Evolutionary conservation across 177 flowering plant genomes (phyloP).

Genomic region (Vitis hybrid): DNA sequence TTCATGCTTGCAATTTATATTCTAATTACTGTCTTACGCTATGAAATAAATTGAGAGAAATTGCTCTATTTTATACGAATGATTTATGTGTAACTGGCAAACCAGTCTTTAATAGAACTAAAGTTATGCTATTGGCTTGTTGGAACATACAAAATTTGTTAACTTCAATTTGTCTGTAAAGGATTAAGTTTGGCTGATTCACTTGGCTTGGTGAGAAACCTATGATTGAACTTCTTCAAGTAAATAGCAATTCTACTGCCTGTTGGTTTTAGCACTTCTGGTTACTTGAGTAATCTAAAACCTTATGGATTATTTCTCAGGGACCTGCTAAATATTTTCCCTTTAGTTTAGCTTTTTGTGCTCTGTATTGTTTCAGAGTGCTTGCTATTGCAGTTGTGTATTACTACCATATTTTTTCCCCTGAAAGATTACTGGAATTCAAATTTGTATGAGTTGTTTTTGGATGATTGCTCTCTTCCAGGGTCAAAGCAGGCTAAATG

Average conservation of each 20-base stretch:
- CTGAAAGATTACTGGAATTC: neutral
- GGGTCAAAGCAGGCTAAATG: conserved; percentile 58
- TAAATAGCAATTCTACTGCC: neutral
- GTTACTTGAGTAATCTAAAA: neutral
- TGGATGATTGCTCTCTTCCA: conserved; percentile 21
- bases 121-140: neutral
- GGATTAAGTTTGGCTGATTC: neutral
- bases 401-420: neutral
- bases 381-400: neutral
- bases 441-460: neutral
- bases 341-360: neutral
- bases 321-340: no score
- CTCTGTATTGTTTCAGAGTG: neutral
- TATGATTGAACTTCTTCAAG: neutral
- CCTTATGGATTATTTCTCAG: neutral
- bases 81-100: neutral
- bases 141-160: neutral
- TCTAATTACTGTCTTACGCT: no score
- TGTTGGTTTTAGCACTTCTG: neutral
- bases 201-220: neutral
- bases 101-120: neutral
- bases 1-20: no score
- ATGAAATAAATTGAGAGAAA: no score
- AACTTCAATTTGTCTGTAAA: neutral
- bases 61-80: neutral